Base-by-base conservation (phyloP, 805 yeast species). In the Lipomyces spencermartinsiae region DNA sequence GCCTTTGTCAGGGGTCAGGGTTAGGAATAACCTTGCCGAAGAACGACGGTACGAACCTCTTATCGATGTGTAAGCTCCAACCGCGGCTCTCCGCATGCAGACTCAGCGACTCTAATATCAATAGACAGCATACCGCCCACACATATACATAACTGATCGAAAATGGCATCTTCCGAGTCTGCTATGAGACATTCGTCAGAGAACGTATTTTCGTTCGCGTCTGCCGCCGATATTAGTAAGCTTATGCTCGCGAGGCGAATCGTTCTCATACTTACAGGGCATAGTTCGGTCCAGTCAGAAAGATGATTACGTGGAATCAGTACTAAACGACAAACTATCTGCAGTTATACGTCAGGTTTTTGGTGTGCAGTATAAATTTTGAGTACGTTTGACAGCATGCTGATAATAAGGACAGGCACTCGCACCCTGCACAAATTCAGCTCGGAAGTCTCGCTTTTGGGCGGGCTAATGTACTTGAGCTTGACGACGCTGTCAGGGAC, bases 251-350 rank as follows among this genome's bases (percentile, higher is more conserved):
- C 51, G 33, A 39, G 16, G 65, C 22, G 62, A 33, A 37, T 39
- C 29, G 16, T 37, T 22, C 33, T 53, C 3, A 6, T 16, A n/a
- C 25, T 67, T 25, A 37, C 22, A 14, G 22, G 12, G 7, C 1
- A 25, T 34, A 82, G 96, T 94, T 49, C 84, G 97, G 62, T 92
- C 98, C 1, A 89, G 92, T 76, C 98, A 94, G 76, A 94, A 94
- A 76, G 99, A 94, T 77, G 83, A 86, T 3, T 91, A 89, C 73
- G 86, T 91, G 56, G 90, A 89, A 73, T 78, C 83, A 0, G 77
- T 85, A 1, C 79, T 92, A 29, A 80, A 83, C 49, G 77, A 80
- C 2, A 87, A 89, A 71, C 71, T 93, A 2, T 84, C 83, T 53
- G 89, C 87, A 25, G 85, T 86, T 0, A 69, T 88, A 4, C 87